Conservation (phyloP, 2,329 filamentous ascomycete genomes). For the Claviceps africana region DNA sequence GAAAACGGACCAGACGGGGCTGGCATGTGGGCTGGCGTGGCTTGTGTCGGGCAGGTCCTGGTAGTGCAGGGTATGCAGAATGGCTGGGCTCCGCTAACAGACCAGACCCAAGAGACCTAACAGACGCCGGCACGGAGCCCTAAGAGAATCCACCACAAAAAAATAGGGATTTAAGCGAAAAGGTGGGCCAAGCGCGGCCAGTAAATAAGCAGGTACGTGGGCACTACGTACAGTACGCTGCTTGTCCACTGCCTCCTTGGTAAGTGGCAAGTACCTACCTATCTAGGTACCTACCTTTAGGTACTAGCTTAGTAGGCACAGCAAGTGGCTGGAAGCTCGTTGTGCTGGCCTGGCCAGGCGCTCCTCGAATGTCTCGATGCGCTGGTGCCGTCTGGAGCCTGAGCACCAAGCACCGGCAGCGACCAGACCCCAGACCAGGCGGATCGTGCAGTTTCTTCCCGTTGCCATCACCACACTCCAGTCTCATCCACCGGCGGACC, state of each 20-base stretch:
- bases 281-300: too few relatives aligned
- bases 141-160: conserved; percentile 14
- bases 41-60: not conserved
- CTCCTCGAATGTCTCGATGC: too few relatives aligned
- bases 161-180: conserved; percentile 12
- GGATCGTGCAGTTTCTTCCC: conserved; percentile 11
- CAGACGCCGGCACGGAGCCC: conserved; percentile 10
- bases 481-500: conserved; percentile 5
- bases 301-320: too few relatives aligned
- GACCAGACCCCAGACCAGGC: conserved; percentile 1
- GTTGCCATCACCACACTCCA: conserved; percentile 6
- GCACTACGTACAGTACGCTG: too few relatives aligned
- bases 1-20: not conserved
- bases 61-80: not conserved
- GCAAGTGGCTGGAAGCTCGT: too few relatives aligned
- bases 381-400: too few relatives aligned
- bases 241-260: too few relatives aligned
- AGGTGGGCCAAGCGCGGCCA: conserved; percentile 3
- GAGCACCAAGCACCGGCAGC: not conserved
- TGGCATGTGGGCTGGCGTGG: not conserved
- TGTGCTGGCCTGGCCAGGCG: too few relatives aligned
- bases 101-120: too few relatives aligned
- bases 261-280: too few relatives aligned
- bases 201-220: too few relatives aligned
- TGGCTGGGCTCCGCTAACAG: not conserved